These are phyloP conservation scores for Rhytidhysteron rufulum DNA, from an alignment of 2,329 filamentous ascomycete species.

Conservation along the genomic window DNA sequence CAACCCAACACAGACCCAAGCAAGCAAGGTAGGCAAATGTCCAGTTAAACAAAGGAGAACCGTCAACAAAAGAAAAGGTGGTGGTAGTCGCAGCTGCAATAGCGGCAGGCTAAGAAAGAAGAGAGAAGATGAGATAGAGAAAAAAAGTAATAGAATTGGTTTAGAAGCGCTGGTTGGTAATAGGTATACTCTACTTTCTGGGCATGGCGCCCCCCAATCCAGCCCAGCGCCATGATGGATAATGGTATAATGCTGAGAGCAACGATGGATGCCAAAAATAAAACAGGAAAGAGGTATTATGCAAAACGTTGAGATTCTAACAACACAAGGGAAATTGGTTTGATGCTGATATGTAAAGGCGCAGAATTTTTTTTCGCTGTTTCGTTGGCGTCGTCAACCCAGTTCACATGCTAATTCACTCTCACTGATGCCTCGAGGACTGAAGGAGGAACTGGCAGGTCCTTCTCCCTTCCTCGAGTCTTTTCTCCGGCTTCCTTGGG, in stretches of 20 bases:
- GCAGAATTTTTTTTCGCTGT: neutral
- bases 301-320: neutral
- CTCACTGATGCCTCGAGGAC: too few relatives aligned
- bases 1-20: too few relatives aligned
- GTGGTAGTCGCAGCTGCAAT: too few relatives aligned
- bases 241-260: neutral
- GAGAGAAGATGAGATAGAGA: conserved; percentile 6
- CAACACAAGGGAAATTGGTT: neutral
- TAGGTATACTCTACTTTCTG: neutral
- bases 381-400: conserved; percentile 2
- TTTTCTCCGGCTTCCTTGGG: conserved; percentile 34
- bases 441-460: conserved; percentile 27
- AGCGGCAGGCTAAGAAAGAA: too few relatives aligned
- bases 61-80: too few relatives aligned
- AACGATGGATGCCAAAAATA: conserved; percentile 2
- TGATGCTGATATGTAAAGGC: neutral
- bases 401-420: conserved; percentile 30
- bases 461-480: conserved; percentile 26
- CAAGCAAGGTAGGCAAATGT: too few relatives aligned
- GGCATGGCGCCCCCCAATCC: neutral
- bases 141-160: conserved; percentile 2
- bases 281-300: neutral
- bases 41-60: too few relatives aligned
- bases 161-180: neutral
- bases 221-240: conserved; percentile 2